Base-by-base conservation (phyloP, 78 protist genomes). In the Dictyostelium purpureum region DNA sequence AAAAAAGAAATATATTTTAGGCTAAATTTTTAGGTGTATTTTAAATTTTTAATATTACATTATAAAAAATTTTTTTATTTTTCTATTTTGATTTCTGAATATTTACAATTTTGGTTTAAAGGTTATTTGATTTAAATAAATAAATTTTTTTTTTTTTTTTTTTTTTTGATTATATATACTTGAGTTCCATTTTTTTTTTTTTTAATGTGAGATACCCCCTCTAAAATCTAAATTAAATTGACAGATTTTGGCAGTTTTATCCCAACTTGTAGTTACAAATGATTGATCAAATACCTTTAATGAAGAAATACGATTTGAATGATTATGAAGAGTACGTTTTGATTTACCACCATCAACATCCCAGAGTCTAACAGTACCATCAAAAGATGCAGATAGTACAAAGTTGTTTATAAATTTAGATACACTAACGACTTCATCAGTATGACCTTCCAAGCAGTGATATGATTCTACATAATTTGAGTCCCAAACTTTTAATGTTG, bases 401-500 rank as follows among this genome's bases (percentile, higher is more conserved):
- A 76, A 19, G 56, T 90, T 79, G 18, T 90, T 81, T 1, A 78
- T 77, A 37, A 81, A 78, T 40, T 79, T 66, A 28, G 79, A 77
- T 18, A 85, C 77, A 24, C 24, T 49, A 0, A 91, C 47, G 9
- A 91, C 90, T 45, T 91, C 95, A 37, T 91, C 95, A 2, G 77
- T 47, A 33, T 91, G 95, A 18, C 89, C 95, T n/a, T 79, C 77
- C 2, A 77, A 73, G 4, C 65, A 26, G 37, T 70, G 69, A 43
- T 52, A 56, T 2, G 56, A 45, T 49, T 66, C 81, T 3, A 52
- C 83, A 69, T 91, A 63, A 43, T 82, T 76, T 49, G 77, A 56
- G 45, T 91, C 95, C 95, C 95, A 91, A 21, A 71, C 89, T 14
- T 71, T 73, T n/a, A 91, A 40, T 9, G 89, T 91, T 10, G 90